phyloP scores from a whole-genome alignment of 2,329 filamentous ascomycete genomes.

The Penicillium sp. region DNA sequence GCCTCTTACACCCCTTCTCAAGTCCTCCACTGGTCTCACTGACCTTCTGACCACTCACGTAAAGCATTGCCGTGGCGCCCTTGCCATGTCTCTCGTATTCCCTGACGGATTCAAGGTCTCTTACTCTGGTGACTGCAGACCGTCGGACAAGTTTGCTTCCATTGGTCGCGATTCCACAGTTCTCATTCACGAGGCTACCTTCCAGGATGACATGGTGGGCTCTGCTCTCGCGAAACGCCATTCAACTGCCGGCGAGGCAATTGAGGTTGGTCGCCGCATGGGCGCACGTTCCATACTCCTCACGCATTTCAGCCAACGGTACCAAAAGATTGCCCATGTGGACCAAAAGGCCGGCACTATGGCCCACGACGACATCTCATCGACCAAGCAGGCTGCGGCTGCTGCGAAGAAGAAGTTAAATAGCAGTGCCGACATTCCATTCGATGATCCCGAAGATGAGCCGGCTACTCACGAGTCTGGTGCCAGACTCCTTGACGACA shows the following conservation, averaged over 20 bases:
- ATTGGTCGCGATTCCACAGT: constrained; percentile 77
- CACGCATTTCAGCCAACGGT: constrained; percentile 94
- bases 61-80: constrained; percentile 74
- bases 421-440: constrained; percentile 23
- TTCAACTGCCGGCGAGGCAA: constrained; percentile 81
- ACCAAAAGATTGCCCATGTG: constrained; percentile 69
- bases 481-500: constrained; percentile 14
- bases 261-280: constrained; percentile 76
- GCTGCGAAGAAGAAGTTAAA: constrained; percentile 9
- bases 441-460: constrained; percentile 28
- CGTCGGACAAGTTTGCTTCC: constrained; percentile 65
- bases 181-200: constrained; percentile 93
- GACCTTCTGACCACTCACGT: constrained; percentile 69
- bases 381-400: constrained; percentile 1
- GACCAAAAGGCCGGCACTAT: constrained; percentile 21
- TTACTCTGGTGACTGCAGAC: constrained; percentile 92
- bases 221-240: constrained; percentile 89
- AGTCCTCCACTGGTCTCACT: constrained; percentile 59
- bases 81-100: constrained; percentile 76
- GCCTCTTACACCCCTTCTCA: constrained; percentile 41
- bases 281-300: constrained; percentile 74
- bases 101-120: constrained; percentile 79
- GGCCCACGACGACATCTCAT: constrained; percentile 2
- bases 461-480: not conserved
- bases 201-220: constrained; percentile 76